These are phyloP conservation scores for Aspergillus persii DNA, from an alignment of 2,329 filamentous ascomycete species.

Conservation along the genomic window DNA sequence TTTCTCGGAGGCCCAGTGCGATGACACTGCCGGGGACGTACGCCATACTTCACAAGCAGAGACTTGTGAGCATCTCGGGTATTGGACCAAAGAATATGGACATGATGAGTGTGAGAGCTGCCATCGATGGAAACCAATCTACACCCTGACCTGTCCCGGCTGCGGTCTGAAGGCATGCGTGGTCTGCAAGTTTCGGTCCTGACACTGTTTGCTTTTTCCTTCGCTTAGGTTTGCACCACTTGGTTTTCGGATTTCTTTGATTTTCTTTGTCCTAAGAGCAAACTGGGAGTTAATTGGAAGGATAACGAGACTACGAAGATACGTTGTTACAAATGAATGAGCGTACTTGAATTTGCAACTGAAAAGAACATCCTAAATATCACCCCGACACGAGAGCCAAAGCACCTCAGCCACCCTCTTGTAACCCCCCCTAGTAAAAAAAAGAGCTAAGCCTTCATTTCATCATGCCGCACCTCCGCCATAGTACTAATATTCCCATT, in stretches of 20 bases:
- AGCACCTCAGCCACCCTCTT: too few species aligned
- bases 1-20: conserved; percentile 14
- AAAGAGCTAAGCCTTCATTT: background rate
- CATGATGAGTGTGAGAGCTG: conserved; percentile 25
- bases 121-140: conserved; percentile 29
- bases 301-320: too few species aligned
- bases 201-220: background rate
- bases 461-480: background rate
- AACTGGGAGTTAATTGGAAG: background rate
- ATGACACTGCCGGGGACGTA: background rate
- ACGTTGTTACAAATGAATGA: too few species aligned
- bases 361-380: background rate
- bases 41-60: background rate
- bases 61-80: conserved; percentile 26
- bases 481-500: background rate
- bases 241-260: background rate
- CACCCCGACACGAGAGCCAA: too few species aligned
- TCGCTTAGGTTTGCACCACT: too few species aligned
- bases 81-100: conserved; percentile 27
- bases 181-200: conserved; percentile 28
- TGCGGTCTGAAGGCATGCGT: conserved; percentile 31
- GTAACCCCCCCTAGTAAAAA: too few species aligned
- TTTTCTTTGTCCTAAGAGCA: background rate
- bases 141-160: conserved; percentile 25
- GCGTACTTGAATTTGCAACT: background rate